A percentile compares a stretch with the other conserved stretches of the same genome.
phyloP scores from a whole-genome alignment of 495 filamentous ascomycete genomes.

The Copromyces sp. region DNA sequence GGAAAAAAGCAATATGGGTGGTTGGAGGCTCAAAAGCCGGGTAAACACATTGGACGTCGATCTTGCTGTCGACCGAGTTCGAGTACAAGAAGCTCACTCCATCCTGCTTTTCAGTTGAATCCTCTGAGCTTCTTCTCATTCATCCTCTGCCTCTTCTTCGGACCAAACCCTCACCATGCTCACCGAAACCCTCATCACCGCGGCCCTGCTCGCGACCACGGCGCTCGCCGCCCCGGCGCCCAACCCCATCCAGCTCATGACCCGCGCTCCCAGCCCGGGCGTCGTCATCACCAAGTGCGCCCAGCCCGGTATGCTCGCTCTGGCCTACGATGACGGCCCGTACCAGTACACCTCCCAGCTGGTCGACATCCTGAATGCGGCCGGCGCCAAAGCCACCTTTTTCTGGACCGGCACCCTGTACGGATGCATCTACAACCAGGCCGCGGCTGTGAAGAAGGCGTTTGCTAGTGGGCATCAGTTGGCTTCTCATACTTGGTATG shows the following conservation, averaged over 20 bases:
- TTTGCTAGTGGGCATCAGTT: constrained; percentile 41
- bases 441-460: constrained; percentile 37
- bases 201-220: constrained; percentile 19
- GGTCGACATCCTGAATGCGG: constrained; percentile 53
- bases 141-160: neutral
- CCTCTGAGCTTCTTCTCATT: neutral
- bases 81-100: neutral
- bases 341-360: constrained; percentile 55
- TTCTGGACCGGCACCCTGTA: constrained; percentile 48
- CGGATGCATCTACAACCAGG: constrained; percentile 45
- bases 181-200: constrained; percentile 15
- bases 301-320: constrained; percentile 30
- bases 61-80: neutral
- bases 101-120: neutral
- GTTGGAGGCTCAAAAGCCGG: neutral
- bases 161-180: constrained; percentile 11
- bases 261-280: constrained; percentile 27
- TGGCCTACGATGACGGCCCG: constrained; percentile 69
- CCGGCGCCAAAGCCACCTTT: constrained; percentile 49
- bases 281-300: constrained; percentile 32
- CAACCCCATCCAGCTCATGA: constrained; percentile 27
- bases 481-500: constrained; percentile 41
- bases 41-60: neutral
- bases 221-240: constrained; percentile 22
- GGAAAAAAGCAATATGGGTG: neutral